Conservation (phyloP, 345 rosid species). For the Excoecaria agallocha region DNA sequence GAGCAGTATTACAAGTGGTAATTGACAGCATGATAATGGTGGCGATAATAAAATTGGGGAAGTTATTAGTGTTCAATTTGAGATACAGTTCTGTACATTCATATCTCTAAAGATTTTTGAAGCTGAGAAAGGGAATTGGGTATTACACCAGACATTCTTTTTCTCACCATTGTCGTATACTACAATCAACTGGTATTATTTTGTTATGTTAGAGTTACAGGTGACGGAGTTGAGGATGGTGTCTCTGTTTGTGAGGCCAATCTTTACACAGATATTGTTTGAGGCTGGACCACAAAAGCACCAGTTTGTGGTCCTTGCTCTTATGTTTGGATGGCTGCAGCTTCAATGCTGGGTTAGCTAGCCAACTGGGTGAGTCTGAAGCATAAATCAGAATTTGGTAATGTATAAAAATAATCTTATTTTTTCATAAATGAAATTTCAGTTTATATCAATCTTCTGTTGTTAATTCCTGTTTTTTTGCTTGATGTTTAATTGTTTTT, state of each 20-base stretch:
- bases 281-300: slow-evolving; percentile 8
- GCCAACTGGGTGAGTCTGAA: background rate
- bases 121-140: background rate
- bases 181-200: background rate
- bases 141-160: background rate
- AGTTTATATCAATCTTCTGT: background rate
- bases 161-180: background rate
- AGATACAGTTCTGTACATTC: background rate
- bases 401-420: slow-evolving; percentile 11
- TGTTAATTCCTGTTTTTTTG: background rate
- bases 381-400: background rate
- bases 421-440: background rate
- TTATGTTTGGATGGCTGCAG: background rate
- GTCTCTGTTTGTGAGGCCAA: background rate
- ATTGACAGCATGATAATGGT: background rate
- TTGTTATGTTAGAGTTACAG: background rate
- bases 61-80: background rate
- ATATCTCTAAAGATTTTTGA: background rate
- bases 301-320: background rate
- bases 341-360: no score
- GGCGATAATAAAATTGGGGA: no score
- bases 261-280: no score
- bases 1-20: slow-evolving; percentile 63
- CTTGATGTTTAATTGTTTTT: background rate
- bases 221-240: background rate